These are phyloP conservation scores for Tolypocladium endophyticum DNA, from an alignment of 2,329 filamentous ascomycete species.

Conservation along the genomic window DNA sequence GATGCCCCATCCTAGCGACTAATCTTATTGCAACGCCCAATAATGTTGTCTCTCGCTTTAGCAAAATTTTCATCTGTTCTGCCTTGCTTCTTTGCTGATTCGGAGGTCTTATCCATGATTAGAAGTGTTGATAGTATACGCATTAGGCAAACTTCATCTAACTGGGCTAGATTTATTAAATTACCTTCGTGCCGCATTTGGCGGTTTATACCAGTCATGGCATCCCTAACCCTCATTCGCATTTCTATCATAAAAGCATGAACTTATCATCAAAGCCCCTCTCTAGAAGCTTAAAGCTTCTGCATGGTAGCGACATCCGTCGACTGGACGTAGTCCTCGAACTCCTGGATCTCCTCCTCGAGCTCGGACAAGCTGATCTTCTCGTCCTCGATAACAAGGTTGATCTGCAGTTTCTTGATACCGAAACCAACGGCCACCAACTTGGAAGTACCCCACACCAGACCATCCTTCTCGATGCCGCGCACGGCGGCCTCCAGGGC, in stretches of 20 bases:
- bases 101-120: no score
- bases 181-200: no score
- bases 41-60: no score
- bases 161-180: no score
- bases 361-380: conserved; percentile 84
- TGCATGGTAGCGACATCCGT: conserved; percentile 85
- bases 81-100: no score
- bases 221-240: not conserved
- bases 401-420: conserved; percentile 99
- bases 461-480: conserved; percentile 80
- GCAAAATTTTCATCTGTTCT: no score
- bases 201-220: not conserved
- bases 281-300: conserved; percentile 58
- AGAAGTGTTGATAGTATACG: no score
- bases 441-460: conserved; percentile 91
- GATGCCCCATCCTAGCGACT: no score
- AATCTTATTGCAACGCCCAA: no score
- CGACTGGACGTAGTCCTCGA: conserved; percentile 95
- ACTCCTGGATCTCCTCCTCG: conserved; percentile 68
- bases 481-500: conserved; percentile 73
- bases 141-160: no score
- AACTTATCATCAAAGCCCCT: not conserved
- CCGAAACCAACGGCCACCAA: conserved; percentile 87
- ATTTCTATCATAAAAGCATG: not conserved
- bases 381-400: conserved; percentile 93